Evolutionary conservation across 2,329 filamentous ascomycete genomes (phyloP).

Genomic region (Chaetoscypha palmicola): DNA sequence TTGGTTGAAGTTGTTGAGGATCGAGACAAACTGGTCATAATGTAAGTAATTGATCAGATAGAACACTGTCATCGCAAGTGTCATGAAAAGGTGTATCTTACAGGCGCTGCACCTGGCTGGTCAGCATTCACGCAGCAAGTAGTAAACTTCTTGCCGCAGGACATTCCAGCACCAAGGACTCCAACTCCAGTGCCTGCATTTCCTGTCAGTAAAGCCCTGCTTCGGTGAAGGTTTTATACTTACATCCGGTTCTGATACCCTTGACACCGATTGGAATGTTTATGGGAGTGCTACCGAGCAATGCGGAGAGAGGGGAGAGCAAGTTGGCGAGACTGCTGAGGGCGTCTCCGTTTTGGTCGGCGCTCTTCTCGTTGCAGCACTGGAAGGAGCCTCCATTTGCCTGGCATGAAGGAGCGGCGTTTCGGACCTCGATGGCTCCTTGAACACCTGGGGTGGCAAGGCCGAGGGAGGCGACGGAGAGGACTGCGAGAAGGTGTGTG

Average conservation of each 20-base stretch:
- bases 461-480: conserved; percentile 20
- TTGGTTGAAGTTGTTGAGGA: too few relatives aligned
- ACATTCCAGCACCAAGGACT: too few relatives aligned
- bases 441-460: conserved; percentile 18
- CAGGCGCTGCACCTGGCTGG: too few relatives aligned
- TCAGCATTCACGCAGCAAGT: too few relatives aligned
- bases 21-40: too few relatives aligned
- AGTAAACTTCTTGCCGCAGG: too few relatives aligned
- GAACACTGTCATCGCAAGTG: too few relatives aligned
- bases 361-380: not conserved
- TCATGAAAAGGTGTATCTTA: too few relatives aligned
- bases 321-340: not conserved
- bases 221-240: not conserved
- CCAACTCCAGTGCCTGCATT: too few relatives aligned
- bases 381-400: not conserved
- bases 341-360: not conserved
- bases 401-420: not conserved
- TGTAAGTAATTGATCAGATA: too few relatives aligned
- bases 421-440: not conserved
- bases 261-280: not conserved
- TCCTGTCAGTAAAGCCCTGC: too few relatives aligned
- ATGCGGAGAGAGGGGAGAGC: not conserved
- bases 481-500: conserved; percentile 14
- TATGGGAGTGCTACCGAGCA: not conserved
- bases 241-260: not conserved